Base-by-base conservation (phyloP, 768 basidiomycete species). In the Russula griseocarnosa region DNA sequence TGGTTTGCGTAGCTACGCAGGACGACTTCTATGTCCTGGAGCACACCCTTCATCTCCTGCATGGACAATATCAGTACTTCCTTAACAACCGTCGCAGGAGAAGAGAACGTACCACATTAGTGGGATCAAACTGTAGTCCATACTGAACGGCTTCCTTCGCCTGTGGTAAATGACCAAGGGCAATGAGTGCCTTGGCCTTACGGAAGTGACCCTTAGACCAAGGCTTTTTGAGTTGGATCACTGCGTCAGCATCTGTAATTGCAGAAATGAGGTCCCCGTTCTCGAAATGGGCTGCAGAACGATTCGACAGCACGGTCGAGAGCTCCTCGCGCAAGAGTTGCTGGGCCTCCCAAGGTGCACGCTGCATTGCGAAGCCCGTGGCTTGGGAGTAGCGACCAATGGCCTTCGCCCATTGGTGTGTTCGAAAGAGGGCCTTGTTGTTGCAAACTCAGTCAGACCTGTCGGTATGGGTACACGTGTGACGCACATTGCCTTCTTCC, bases 191-290 rank as follows among this genome's bases (percentile, higher is more conserved):
- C 72, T 92, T 93, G 2, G 92, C 90, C 72, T 90, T 94, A 63
- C 97, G 82, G 80, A 97, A 97, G 74, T 98, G 92, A 0, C 94
- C 97, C 72, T 98, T 99, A 70, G 90, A 84, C 95, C 96, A 98
- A 51, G 85, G 86, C 61, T 86, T 80, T 71, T 93, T 90, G 57
- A 97, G 77, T 67, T 83, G 75, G 47, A 97, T 87, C 71, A 98
- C 94, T 2, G 87, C 86, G 61, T 98, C 94, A 0, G 97, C 94
- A 71, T 99, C 97, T 30, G 86, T 86, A 9, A 95, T 76, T 5
- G 94, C 88, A 26, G 83, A 82, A 56, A 92, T 79, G 69, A 79
- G 87, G 74, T 95, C 92, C 11, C 83, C 84, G 16, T 83, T 76
- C 66, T 91, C 90, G 62, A 84, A 83, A 75, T 87, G 88, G 9